Evolutionary conservation across 805 yeast genomes (phyloP).

Genomic region (Scheffersomyces amazonensis): DNA sequence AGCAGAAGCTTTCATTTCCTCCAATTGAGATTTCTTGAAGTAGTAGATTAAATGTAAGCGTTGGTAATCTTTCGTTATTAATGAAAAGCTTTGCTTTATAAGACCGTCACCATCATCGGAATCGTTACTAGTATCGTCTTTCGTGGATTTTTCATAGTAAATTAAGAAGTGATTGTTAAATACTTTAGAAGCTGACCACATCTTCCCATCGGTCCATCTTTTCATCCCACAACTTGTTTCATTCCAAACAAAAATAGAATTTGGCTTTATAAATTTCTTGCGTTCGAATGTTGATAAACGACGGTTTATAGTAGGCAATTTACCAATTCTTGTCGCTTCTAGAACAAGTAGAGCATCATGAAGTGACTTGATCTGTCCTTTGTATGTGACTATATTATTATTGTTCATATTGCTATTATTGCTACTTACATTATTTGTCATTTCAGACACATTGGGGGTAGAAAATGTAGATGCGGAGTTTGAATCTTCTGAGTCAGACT

Average conservation of each 20-base stretch:
- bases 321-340: slow-evolving; percentile 59
- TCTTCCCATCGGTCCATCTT: slow-evolving; percentile 76
- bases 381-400: slow-evolving; percentile 52
- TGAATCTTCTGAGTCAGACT: background rate
- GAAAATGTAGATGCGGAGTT: no score
- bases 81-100: slow-evolving; percentile 62
- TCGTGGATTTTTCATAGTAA: slow-evolving; percentile 49
- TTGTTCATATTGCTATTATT: background rate
- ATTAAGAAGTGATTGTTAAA: slow-evolving; percentile 51
- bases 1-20: slow-evolving; percentile 29
- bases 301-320: slow-evolving; percentile 57
- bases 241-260: slow-evolving; percentile 69
- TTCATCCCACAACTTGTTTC: slow-evolving; percentile 69
- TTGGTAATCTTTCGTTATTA: slow-evolving; percentile 49
- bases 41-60: slow-evolving; percentile 65
- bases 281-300: slow-evolving; percentile 59
- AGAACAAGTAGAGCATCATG: slow-evolving; percentile 62
- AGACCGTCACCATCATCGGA: slow-evolving; percentile 45
- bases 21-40: slow-evolving; percentile 6
- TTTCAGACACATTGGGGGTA: background rate
- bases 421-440: background rate
- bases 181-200: slow-evolving; percentile 73
- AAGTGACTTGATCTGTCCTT: slow-evolving; percentile 55
- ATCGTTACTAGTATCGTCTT: slow-evolving; percentile 15
- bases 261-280: slow-evolving; percentile 55